Base-by-base conservation (phyloP, 2,329 filamentous ascomycete genomes). In the Alternaria arbusti region DNA sequence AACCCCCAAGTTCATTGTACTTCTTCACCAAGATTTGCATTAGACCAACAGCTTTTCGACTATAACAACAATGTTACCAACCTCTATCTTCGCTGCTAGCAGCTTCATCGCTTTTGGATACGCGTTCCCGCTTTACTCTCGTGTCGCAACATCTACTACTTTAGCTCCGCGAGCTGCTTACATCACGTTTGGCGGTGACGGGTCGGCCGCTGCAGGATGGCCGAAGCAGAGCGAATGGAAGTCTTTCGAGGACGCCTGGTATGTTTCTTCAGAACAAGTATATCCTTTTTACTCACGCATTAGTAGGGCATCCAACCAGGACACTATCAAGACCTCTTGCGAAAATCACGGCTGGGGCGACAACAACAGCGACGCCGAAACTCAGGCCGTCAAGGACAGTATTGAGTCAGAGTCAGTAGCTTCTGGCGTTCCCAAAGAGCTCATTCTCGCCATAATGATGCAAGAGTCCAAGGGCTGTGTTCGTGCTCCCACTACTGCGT, bases 381-480 rank as follows among this genome's bases (percentile, higher is more conserved):
- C 75, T 15, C 66, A 72, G 23, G 71, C 78, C 51, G 76, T 84
- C 63, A 77, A 80, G 57, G 57, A 71, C 15, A 79, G 79, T 36
- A 81, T 84, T 65, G 59, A 75, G 22, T 47, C 65, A 80, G 25
- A 74, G 79, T 45, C 59, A 58, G 5, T 58, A 69, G 6, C 47
- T 7, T 75, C 77, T 8, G 74, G 74, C 40, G 71, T 85, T 10
- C 78, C 81, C 55, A 56, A 76, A n/a, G 76, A 79, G 36, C 81
- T 82, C 75, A 79, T 84, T 59, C 73, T 84, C 43, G 81, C 82
- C 36, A 78, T 82, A 49, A 71, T 84, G 32, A 78, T 84, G 70
- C 83, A 85, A 69, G 83, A 85, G 68, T 81, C 78, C 36, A 80
- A 80, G 58, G 83, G 83, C 54, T 85, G 83, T 64, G 81, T 84